Conservation (phyloP, 768 basidiomycete genomes). For the Rhodotorula kratochvilovae region DNA sequence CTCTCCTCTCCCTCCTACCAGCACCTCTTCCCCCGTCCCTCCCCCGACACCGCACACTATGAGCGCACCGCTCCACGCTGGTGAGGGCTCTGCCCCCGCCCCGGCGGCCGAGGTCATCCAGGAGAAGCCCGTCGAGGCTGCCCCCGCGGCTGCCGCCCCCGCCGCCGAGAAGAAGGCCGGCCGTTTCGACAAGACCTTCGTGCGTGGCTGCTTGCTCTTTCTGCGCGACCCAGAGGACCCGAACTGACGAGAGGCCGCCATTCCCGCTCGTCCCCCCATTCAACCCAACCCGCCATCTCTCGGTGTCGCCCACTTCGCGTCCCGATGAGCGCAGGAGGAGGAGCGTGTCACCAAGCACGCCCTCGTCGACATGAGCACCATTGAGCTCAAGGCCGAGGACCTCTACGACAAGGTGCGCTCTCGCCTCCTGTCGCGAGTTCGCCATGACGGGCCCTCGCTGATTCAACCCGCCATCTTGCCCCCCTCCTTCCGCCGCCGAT, state of each 20-base stretch:
- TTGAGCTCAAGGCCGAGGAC: constrained; percentile 86
- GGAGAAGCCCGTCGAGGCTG: constrained; percentile 23
- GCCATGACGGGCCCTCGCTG: not conserved
- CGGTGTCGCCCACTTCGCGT: not conserved
- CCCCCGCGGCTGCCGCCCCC: not conserved
- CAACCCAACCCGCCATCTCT: not conserved
- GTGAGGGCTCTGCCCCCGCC: not conserved
- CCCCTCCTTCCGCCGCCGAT: not conserved
- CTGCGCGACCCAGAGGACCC: no score
- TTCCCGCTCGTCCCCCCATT: not conserved
- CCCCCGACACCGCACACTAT: not conserved
- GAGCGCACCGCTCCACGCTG: not conserved
- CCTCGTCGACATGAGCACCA: constrained; percentile 81
- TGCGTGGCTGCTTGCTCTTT: not conserved
- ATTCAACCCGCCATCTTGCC: not conserved
- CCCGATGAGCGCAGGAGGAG: constrained; percentile 24
- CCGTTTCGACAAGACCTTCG: constrained; percentile 40
- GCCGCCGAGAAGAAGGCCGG: constrained; percentile 36
- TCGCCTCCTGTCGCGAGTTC: no score
- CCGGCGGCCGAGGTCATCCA: constrained; percentile 29
- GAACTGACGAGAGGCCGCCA: not conserved
- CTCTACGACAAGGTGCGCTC: constrained; percentile 47
- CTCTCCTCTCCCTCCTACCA: not conserved
- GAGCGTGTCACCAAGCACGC: constrained; percentile 52
- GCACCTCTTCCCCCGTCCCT: not conserved